Evolutionary conservation across 2,329 filamentous ascomycete genomes (phyloP).

Genomic region (Eutypa lata): DNA sequence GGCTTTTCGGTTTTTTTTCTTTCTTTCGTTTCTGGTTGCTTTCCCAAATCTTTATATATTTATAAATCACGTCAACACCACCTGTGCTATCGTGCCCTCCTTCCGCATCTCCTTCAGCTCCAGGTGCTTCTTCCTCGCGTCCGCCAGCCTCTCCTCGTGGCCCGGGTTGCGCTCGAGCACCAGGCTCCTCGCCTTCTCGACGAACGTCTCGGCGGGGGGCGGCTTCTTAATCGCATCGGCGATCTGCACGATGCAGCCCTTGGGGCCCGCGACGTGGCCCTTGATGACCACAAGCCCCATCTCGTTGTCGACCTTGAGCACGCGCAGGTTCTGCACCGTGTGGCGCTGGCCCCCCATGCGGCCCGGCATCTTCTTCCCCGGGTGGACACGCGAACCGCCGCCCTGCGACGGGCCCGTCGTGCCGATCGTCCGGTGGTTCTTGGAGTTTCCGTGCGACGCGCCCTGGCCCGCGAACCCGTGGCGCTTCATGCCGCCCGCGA

Average conservation of each 20-base stretch:
- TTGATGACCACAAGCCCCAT: conserved; percentile 86
- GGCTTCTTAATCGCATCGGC: conserved; percentile 89
- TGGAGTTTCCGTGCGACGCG: conserved; percentile 91
- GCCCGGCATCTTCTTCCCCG: conserved; percentile 97
- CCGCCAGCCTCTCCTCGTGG: conserved; percentile 42
- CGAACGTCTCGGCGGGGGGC: conserved; percentile 47
- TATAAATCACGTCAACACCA: no score
- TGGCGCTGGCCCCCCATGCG: conserved; percentile 88
- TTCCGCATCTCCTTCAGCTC: conserved; percentile 50
- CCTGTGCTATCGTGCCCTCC: conserved; percentile 36
- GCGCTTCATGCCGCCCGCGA: conserved; percentile 96
- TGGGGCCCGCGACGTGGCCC: conserved; percentile 83
- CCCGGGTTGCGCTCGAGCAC: conserved; percentile 46
- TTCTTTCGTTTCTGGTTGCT: neutral
- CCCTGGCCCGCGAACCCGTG: conserved; percentile 87
- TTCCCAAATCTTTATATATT: conserved; percentile 10
- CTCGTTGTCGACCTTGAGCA: conserved; percentile 82
- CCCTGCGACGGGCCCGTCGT: conserved; percentile 87
- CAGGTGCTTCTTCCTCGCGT: conserved; percentile 48
- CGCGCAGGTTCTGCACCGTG: conserved; percentile 86
- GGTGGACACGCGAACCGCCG: conserved; percentile 84
- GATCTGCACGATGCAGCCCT: conserved; percentile 78
- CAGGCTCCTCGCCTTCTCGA: conserved; percentile 41
- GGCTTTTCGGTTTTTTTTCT: neutral
- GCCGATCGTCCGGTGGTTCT: conserved; percentile 90